Evolutionary conservation across 1,284 basidiomycete genomes (phyloP).

Genomic region (Kalmanozyma brasiliensis): DNA sequence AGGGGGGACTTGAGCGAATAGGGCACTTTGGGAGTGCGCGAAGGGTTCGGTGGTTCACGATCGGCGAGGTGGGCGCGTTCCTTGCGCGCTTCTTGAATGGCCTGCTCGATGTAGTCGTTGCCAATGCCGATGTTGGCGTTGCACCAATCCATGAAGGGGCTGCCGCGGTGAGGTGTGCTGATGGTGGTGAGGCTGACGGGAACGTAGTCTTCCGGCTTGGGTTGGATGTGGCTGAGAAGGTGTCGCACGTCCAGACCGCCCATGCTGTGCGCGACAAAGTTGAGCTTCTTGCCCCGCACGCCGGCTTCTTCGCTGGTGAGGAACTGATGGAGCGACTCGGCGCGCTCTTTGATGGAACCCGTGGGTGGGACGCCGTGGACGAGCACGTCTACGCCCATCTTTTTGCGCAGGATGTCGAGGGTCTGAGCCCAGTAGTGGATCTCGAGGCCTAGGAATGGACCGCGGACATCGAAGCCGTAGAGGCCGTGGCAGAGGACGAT

Average conservation of each 20-base stretch:
- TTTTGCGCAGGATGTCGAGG: constrained; percentile 81
- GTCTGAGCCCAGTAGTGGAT: constrained; percentile 97
- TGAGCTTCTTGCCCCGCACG: constrained; percentile 77
- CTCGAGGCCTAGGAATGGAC: constrained; percentile 76
- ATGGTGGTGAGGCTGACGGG: constrained; percentile 90
- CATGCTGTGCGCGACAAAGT: constrained; percentile 97
- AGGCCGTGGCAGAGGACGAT: constrained; percentile 90
- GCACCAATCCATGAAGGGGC: constrained; percentile 99
- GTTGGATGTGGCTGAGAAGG: constrained; percentile 85
- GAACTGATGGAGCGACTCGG: constrained; percentile 80
- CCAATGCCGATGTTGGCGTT: constrained; percentile 67
- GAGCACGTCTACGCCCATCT: constrained; percentile 88
- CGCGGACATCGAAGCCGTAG: constrained; percentile 91
- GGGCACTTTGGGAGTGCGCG: constrained; percentile 41
- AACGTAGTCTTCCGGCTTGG: constrained; percentile 76
- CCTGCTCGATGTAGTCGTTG: constrained; percentile 62
- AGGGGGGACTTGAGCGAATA: constrained; percentile 63
- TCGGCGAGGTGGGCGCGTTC: constrained; percentile 31
- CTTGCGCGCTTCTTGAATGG: constrained; percentile 50
- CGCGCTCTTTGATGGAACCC: constrained; percentile 87
- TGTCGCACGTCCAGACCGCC: constrained; percentile 73
- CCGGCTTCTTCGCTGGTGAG: constrained; percentile 74
- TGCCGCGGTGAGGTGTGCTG: constrained; percentile 92
- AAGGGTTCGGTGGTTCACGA: constrained; percentile 17
- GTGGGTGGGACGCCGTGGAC: constrained; percentile 96